A percentile compares a stretch with the other conserved stretches of the same genome.
These are phyloP conservation scores for Fraxinus albicans DNA, from an alignment of 305 asterid species.

Conservation along the genomic window DNA sequence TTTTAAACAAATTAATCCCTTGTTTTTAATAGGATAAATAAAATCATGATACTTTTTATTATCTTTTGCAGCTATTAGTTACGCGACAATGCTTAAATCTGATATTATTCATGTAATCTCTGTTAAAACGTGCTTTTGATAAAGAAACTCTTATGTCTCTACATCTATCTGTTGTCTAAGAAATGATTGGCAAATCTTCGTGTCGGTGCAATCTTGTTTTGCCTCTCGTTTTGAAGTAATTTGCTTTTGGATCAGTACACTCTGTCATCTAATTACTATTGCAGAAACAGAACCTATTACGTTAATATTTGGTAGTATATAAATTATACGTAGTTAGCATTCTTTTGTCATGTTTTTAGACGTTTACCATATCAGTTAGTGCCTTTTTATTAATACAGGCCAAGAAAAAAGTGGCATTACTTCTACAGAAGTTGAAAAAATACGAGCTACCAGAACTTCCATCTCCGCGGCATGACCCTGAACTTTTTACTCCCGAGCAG, in stretches of 20 bases:
- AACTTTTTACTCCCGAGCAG: conserved; percentile 80
- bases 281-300: background rate
- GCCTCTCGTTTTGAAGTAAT: background rate
- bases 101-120: background rate
- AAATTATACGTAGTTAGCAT: background rate
- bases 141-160: background rate
- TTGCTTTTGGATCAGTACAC: background rate
- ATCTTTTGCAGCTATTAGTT: background rate
- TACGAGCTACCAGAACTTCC: conserved; percentile 96
- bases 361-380: conserved; percentile 3
- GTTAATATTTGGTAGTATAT: background rate
- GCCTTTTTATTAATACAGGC: conserved; percentile 58
- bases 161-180: background rate
- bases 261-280: background rate
- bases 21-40: background rate
- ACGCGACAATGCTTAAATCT: background rate
- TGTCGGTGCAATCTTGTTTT: background rate
- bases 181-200: background rate
- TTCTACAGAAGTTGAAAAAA: conserved; percentile 89
- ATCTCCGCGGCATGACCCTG: conserved; percentile 88
- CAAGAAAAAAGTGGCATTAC: conserved; percentile 92
- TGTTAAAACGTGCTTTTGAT: background rate
- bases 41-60: background rate
- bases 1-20: background rate
- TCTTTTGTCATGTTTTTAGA: background rate